phyloP scores from a whole-genome alignment of 2,329 filamentous ascomycete species.

The Graphium sp. region DNA sequence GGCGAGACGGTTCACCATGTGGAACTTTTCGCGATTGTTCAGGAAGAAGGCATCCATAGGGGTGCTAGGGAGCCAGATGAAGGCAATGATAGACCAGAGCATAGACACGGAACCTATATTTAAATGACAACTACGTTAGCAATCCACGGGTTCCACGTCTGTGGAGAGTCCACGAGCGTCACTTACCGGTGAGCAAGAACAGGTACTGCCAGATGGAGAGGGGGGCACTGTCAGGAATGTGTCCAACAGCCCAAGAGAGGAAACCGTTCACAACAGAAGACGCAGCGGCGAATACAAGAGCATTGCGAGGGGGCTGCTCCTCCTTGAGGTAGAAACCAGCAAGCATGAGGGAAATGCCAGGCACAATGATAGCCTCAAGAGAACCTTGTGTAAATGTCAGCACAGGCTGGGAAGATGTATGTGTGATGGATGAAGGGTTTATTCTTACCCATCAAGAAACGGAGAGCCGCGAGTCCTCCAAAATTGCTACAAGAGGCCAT shows the following conservation, averaged over 20 bases:
- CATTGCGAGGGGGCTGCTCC: constrained; percentile 3
- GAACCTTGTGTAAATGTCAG: too few species aligned
- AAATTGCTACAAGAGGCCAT: constrained; percentile 23
- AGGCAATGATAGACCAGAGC: constrained; percentile 5
- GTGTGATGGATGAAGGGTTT: too few species aligned
- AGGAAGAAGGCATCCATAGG: constrained; percentile 5
- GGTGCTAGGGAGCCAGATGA: constrained; percentile 5
- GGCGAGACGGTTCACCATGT: constrained; percentile 34
- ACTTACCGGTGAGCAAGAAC: constrained; percentile 8
- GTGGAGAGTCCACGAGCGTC: too few species aligned
- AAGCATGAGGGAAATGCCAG: constrained; percentile 31
- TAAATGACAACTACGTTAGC: too few species aligned
- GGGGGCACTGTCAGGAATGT: constrained; percentile 10
- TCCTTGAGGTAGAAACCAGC: constrained; percentile 16
- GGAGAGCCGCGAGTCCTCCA: constrained; percentile 20
- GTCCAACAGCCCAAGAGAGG: constrained; percentile 15
- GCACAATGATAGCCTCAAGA: constrained; percentile 28
- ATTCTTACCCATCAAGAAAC: constrained; percentile 15
- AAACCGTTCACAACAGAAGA: constrained; percentile 11
- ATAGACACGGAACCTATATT: constrained; percentile 7
- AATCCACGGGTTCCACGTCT: too few species aligned
- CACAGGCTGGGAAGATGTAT: too few species aligned
- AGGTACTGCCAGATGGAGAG: constrained; percentile 9
- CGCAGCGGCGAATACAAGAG: constrained; percentile 1
- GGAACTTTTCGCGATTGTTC: constrained; percentile 16